Conservation (phyloP, 768 basidiomycete genomes). For the Rubroboletus pulcherrimus region DNA sequence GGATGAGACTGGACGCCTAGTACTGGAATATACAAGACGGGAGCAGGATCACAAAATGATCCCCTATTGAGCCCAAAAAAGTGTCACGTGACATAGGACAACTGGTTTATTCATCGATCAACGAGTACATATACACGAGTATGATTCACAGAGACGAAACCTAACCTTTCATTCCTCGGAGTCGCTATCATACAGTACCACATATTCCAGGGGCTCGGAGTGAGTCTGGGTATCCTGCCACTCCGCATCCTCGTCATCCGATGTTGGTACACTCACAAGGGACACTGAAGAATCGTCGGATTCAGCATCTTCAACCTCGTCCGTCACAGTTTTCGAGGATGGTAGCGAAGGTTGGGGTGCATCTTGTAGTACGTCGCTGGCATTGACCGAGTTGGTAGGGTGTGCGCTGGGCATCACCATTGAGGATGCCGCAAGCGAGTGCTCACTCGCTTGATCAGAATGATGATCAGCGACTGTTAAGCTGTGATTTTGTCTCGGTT, state of each 20-base stretch:
- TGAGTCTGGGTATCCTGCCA: slow-evolving; percentile 57
- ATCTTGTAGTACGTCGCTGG: slow-evolving; percentile 2
- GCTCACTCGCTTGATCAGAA: slow-evolving; percentile 34
- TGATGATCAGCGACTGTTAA: slow-evolving; percentile 62
- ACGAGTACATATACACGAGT: slow-evolving; percentile 8
- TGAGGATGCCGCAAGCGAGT: slow-evolving; percentile 63
- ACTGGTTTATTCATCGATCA: neutral
- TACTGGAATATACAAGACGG: neutral
- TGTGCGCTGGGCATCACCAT: slow-evolving; percentile 58
- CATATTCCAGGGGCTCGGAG: slow-evolving; percentile 53
- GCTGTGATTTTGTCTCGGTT: slow-evolving; percentile 33
- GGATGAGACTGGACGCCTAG: neutral
- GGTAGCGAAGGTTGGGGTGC: slow-evolving; percentile 10
- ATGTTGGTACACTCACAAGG: slow-evolving; percentile 58
- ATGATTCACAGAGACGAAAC: neutral
- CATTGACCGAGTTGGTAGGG: slow-evolving; percentile 11
- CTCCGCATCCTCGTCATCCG: slow-evolving; percentile 48
- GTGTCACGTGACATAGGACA: slow-evolving; percentile 8
- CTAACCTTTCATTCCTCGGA: slow-evolving; percentile 41
- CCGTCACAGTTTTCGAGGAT: slow-evolving; percentile 36
- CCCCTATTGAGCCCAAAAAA: slow-evolving; percentile 12
- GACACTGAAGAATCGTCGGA: slow-evolving; percentile 51
- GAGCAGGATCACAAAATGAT: neutral
- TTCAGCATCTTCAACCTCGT: slow-evolving; percentile 32
- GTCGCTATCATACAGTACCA: slow-evolving; percentile 66